Evolutionary conservation across 768 basidiomycete species (phyloP), one percentile per base, ranked within the genome.

Genomic region (Suillus subaureus): DNA sequence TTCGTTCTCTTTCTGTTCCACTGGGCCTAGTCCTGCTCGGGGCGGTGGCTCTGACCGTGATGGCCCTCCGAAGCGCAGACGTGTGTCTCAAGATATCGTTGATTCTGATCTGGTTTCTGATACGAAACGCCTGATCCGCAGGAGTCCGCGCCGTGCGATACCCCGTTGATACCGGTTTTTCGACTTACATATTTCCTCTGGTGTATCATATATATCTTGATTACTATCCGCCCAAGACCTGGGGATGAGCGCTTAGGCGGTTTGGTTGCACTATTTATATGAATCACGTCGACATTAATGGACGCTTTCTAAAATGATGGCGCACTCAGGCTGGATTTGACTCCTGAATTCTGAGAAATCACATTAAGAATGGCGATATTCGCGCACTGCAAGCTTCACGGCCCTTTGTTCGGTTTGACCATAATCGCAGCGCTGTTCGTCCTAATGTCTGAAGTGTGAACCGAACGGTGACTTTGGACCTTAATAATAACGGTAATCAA

Each of bases 61-160:
- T 56, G 55, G 35, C 3, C n/a, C 33, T 6, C 13, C 56, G 15
- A 57, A 60, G 28, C 58, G 58, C 40, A 60, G 58, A 60, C 58
- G 58, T 13, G 18, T 60, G 6, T 42, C 40, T 28, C 26, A 12
- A 21, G 39, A 31, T 13, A 8, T 31, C 11, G 18, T 60, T 28
- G 58, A 28, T 21, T 60, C 40, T 21, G n/a, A 18, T 21, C 18
- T 15, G 8, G 26, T 60, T 42, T 28, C 39, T 18, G 26, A 60
- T 26, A 28, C 9, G 39, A 60, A 13, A 42, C 40, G 28, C 40
- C 18, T 18, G 13, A 21, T 40, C 3, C 39, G 58, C 12, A 60
- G 18, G 40, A 42, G 39, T 13, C 3, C 39, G 16, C 58, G 58
- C 18, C 58, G 39, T 26, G 57, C 7, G 7, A 52, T 28, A 8